phyloP scores from a whole-genome alignment of 1,139 yeast species.

The Suhomyces kunorum region DNA sequence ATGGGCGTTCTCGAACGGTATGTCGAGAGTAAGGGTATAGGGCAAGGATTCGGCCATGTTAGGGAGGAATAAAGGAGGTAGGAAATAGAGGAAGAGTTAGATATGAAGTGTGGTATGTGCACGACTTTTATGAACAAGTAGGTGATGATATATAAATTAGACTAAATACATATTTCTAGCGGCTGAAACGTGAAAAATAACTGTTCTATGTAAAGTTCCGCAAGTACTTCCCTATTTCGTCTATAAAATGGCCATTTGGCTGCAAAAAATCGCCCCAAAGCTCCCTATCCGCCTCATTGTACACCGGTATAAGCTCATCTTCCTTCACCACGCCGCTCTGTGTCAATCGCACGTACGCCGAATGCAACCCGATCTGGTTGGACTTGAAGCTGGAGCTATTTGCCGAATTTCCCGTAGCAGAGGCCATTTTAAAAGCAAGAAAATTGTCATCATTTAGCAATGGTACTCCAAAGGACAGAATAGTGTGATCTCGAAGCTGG shows the following conservation, averaged over 20 bases:
- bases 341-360: slow-evolving; percentile 19
- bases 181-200: too few species aligned
- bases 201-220: background rate
- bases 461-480: slow-evolving; percentile 22
- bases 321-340: slow-evolving; percentile 14
- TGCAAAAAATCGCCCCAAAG: slow-evolving; percentile 24
- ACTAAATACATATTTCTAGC: too few species aligned
- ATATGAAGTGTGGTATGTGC: background rate
- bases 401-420: slow-evolving; percentile 2
- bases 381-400: slow-evolving; percentile 21
- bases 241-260: slow-evolving; percentile 8
- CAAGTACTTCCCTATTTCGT: slow-evolving; percentile 3
- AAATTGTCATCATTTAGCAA: slow-evolving; percentile 30
- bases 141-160: too few species aligned
- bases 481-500: slow-evolving; percentile 29
- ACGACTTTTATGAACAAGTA: background rate
- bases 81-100: background rate
- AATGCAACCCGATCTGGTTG: slow-evolving; percentile 30
- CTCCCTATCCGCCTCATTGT: slow-evolving; percentile 18
- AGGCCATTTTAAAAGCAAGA: slow-evolving; percentile 17
- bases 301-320: slow-evolving; percentile 17
- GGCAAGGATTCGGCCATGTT: slow-evolving; percentile 10
- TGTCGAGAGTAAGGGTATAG: slow-evolving; percentile 30
- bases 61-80: too few species aligned
- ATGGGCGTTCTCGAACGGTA: slow-evolving; percentile 61